Base-by-base conservation (phyloP, 345 rosid genomes). In the Hibiscus syriacus region DNA sequence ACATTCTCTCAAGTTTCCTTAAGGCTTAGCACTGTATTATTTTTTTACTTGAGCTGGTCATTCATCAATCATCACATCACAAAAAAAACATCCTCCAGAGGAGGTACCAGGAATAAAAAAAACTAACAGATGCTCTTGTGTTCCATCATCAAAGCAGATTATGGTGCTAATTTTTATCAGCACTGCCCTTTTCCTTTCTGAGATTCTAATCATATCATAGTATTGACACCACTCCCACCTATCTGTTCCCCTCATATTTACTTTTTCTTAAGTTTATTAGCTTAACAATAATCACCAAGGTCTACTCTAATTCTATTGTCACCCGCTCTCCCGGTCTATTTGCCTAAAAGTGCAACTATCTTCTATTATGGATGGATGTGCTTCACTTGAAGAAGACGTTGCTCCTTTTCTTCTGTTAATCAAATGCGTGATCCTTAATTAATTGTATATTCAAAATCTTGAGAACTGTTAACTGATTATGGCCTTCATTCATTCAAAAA, bases 301-400 rank as follows among this genome's bases (percentile, higher is more conserved):
- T 38, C 41, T 38, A 38, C 41, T 38, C 41, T 38, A 38, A 38
- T 38, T 38, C 41, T 38, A 38, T 3, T 38, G 41, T 1, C 41
- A n/a, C n/a, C n/a, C n/a, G n/a, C n/a, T n/a, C 12, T 7, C 41
- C n/a, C n/a, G 41, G 10, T 38, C 41, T 38, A 9, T 38, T 38
- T 38, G 38, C 54, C 22, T 16, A 5, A 20, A 3, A 53, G 57
- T 53, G 27, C n/a, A n/a, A n/a, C n/a, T n/a, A 25, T 45, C 16
- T 26, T 26, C 54, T 43, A 22, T 26, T n/a, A 5, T 63, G 54
- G 54, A 45, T 26, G 54, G 26, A 94, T 86, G 90, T 60, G 12
- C 16, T 60, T 48, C 48, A 60, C 25, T 60, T 11, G 29, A 60
- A 38, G 49, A 17, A 22, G 6, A 38, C 1, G 17, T 5, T 20